Conservation (phyloP, 2,329 filamentous ascomycete species). For the Aspergillus oerlinghausenensis region DNA sequence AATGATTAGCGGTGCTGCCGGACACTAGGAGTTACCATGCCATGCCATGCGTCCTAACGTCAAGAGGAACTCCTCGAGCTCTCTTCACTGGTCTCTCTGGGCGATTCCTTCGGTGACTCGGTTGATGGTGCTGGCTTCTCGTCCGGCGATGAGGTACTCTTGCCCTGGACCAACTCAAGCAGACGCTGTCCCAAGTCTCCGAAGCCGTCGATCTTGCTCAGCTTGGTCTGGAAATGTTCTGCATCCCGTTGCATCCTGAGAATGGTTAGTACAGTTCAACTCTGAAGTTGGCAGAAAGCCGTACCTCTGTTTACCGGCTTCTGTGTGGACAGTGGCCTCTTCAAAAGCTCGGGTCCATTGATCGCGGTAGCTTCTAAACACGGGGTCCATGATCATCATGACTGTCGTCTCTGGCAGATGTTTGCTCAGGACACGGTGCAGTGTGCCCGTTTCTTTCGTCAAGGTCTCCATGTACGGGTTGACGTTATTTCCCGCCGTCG, state of each 20-base stretch:
- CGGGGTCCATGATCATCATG: constrained; percentile 76
- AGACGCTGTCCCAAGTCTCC: constrained; percentile 68
- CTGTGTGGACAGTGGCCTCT: constrained; percentile 61
- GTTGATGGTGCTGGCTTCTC: constrained; percentile 1
- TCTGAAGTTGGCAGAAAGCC: constrained; percentile 19
- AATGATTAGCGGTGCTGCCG: background rate
- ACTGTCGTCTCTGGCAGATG: constrained; percentile 74
- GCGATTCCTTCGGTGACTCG: background rate
- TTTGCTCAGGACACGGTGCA: constrained; percentile 78
- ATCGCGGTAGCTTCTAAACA: constrained; percentile 76
- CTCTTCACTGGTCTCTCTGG: background rate
- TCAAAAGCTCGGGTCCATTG: constrained; percentile 70
- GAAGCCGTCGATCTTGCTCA: constrained; percentile 75
- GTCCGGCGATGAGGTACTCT: constrained; percentile 23
- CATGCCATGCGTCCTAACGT: background rate
- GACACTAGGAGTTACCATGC: background rate
- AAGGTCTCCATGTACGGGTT: constrained; percentile 82
- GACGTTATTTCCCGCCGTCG: constrained; percentile 42
- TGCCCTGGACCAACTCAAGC: constrained; percentile 45
- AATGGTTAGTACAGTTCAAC: constrained; percentile 9
- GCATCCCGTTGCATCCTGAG: constrained; percentile 71
- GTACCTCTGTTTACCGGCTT: constrained; percentile 67
- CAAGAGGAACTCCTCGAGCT: constrained; percentile 5
- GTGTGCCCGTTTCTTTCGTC: constrained; percentile 76
- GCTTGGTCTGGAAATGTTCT: constrained; percentile 64